Evolutionary conservation across 176 grass and related monocot species (phyloP).

Genomic region (Lolium multiflorum): DNA sequence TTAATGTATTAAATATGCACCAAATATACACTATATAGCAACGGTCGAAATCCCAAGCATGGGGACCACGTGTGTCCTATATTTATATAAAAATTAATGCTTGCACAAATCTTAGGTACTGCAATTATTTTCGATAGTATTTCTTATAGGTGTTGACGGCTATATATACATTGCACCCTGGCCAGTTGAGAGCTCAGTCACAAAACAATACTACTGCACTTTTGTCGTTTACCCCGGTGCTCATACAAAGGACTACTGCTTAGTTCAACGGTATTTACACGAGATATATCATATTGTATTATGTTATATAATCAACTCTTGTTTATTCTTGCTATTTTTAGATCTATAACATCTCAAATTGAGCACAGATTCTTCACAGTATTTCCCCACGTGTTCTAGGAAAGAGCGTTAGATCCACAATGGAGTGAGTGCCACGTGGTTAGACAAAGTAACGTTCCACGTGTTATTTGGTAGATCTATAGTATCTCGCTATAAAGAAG

Average conservation of each 20-base stretch:
- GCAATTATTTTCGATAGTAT: neutral
- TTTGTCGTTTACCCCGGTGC: neutral
- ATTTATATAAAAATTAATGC: neutral
- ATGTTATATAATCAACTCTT: neutral
- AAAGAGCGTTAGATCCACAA: neutral
- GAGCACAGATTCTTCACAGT: too few species aligned
- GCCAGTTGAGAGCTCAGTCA: neutral
- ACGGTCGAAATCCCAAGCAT: neutral
- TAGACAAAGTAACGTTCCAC: neutral
- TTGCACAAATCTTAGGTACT: neutral
- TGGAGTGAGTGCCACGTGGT: neutral
- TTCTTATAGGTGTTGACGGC: neutral
- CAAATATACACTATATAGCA: neutral
- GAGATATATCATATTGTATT: neutral
- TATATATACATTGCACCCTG: neutral
- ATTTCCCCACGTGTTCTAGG: neutral
- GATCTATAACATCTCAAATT: neutral
- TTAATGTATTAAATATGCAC: neutral
- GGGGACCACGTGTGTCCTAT: neutral
- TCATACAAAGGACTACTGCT: neutral
- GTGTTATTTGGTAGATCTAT: neutral
- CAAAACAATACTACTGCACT: neutral
- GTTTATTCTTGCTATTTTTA: neutral
- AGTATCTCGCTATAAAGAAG: slow-evolving; percentile 28
- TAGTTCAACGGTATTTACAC: neutral